These are phyloP conservation scores for Phyllosticta citrichinensis DNA, from an alignment of 2,329 filamentous ascomycete genomes.

Conservation along the genomic window DNA sequence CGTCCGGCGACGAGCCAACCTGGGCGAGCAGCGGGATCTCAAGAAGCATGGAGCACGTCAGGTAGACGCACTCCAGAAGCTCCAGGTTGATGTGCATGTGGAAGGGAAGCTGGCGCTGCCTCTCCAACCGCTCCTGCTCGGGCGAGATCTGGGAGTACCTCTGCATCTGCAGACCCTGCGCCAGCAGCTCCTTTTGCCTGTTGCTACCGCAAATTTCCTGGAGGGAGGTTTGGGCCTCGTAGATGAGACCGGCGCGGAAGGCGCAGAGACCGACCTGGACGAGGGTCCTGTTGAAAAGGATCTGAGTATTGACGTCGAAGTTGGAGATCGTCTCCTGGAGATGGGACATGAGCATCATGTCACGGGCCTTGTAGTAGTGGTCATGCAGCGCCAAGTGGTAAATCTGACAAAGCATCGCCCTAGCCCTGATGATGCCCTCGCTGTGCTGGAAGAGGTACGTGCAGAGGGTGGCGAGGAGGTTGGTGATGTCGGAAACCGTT, in stretches of 20 bases:
- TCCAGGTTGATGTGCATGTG: constrained; percentile 99
- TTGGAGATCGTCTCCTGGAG: constrained; percentile 93
- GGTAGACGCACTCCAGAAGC: constrained; percentile 93
- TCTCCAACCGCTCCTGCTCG: constrained; percentile 94
- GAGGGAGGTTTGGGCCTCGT: constrained; percentile 93
- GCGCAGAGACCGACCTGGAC: constrained; percentile 97
- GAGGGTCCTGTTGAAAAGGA: constrained; percentile 95
- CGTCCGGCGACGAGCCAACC: constrained; percentile 89
- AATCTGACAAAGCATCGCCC: constrained; percentile 96
- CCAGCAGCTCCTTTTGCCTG: constrained; percentile 92
- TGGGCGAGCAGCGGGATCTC: constrained; percentile 96
- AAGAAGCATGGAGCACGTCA: constrained; percentile 97
- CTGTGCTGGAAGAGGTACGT: constrained; percentile 91
- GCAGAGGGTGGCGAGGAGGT: constrained; percentile 78
- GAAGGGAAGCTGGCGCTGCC: constrained; percentile 95
- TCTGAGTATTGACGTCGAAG: constrained; percentile 95
- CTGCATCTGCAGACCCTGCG: constrained; percentile 97
- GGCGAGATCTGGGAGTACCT: constrained; percentile 92
- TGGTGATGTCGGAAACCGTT: constrained; percentile 56
- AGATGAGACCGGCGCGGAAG: constrained; percentile 92
- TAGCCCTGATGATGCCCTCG: constrained; percentile 89
- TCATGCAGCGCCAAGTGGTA: constrained; percentile 97
- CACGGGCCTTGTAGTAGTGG: constrained; percentile 93
- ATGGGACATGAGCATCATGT: constrained; percentile 99
- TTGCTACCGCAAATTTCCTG: constrained; percentile 98